phyloP scores from a whole-genome alignment of 2,329 filamentous ascomycete genomes.

The Aschersonia sp. region DNA sequence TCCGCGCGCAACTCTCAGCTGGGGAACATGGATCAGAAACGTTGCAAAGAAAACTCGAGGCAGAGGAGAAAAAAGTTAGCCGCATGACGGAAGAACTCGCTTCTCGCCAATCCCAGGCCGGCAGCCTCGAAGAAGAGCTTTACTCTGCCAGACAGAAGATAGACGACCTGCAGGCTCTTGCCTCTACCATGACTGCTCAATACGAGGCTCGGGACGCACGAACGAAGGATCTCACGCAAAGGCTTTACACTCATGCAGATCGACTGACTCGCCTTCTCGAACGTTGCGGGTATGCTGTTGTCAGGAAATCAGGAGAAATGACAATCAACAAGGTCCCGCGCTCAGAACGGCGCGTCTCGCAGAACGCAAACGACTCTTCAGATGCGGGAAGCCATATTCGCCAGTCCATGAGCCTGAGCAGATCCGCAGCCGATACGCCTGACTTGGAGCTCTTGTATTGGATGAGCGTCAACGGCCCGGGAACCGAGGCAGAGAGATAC shows the following conservation, averaged over 20 bases:
- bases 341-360: slow-evolving; percentile 33
- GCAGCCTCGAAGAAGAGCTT: slow-evolving; percentile 63
- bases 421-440: slow-evolving; percentile 41
- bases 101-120: slow-evolving; percentile 61
- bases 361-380: slow-evolving; percentile 43
- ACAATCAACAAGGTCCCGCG: slow-evolving; percentile 57
- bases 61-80: slow-evolving; percentile 59
- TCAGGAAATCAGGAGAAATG: slow-evolving; percentile 59
- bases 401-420: slow-evolving; percentile 38
- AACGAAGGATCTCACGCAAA: slow-evolving; percentile 72
- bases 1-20: slow-evolving; percentile 62
- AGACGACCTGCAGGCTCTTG: slow-evolving; percentile 35
- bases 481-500: slow-evolving; percentile 61
- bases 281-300: slow-evolving; percentile 70
- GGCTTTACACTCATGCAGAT: slow-evolving; percentile 72
- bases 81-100: slow-evolving; percentile 57
- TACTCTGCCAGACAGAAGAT: slow-evolving; percentile 53
- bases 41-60: slow-evolving; percentile 58
- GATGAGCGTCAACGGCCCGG: slow-evolving; percentile 55
- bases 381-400: slow-evolving; percentile 39
- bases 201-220: slow-evolving; percentile 57
- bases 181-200: slow-evolving; percentile 36
- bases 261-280: slow-evolving; percentile 74
- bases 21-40: slow-evolving; percentile 75
- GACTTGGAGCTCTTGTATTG: slow-evolving; percentile 70